Percentiles rank a stretch among this genome's conserved stretches.
Conservation (phyloP, 2,329 filamentous ascomycete species). For the Zopfia rhizophila region DNA sequence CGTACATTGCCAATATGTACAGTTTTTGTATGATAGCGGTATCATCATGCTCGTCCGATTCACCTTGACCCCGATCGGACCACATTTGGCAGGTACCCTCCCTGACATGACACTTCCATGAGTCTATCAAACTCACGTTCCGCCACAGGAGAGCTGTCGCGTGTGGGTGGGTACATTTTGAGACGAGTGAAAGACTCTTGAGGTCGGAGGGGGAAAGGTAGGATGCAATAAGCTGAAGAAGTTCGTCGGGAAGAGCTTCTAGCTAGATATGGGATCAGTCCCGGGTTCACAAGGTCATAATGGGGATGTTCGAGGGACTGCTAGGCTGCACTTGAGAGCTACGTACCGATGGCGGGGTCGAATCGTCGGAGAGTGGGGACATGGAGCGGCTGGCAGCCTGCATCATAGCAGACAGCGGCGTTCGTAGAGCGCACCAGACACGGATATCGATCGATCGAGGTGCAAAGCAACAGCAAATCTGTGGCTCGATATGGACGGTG, state of each 20-base stretch:
- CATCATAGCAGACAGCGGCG: too few relatives aligned
- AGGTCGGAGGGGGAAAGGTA: constrained; percentile 33
- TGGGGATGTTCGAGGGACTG: background rate
- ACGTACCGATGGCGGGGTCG: background rate
- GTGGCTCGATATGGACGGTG: too few relatives aligned
- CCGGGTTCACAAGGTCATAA: background rate
- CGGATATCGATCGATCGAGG: too few relatives aligned
- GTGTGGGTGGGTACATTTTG: constrained; percentile 36
- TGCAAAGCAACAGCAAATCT: too few relatives aligned
- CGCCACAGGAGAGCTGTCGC: constrained; percentile 44
- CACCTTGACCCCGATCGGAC: constrained; percentile 5
- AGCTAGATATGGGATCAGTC: constrained; percentile 9
- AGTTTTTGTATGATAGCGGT: constrained; percentile 57
- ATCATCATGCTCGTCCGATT: constrained; percentile 35
- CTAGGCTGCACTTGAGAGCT: background rate
- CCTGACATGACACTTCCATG: constrained; percentile 27
- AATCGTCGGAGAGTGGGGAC: too few relatives aligned
- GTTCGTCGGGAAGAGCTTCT: constrained; percentile 43
- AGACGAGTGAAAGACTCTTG: constrained; percentile 31
- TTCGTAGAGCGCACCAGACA: too few relatives aligned
- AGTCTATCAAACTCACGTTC: constrained; percentile 46
- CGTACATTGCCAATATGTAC: constrained; percentile 52
- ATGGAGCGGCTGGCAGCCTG: too few relatives aligned
- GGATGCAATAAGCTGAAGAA: constrained; percentile 41
- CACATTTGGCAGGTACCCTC: constrained; percentile 34